Base-by-base conservation (phyloP, 106 monocot species). In the Hemerocallis citrina region DNA sequence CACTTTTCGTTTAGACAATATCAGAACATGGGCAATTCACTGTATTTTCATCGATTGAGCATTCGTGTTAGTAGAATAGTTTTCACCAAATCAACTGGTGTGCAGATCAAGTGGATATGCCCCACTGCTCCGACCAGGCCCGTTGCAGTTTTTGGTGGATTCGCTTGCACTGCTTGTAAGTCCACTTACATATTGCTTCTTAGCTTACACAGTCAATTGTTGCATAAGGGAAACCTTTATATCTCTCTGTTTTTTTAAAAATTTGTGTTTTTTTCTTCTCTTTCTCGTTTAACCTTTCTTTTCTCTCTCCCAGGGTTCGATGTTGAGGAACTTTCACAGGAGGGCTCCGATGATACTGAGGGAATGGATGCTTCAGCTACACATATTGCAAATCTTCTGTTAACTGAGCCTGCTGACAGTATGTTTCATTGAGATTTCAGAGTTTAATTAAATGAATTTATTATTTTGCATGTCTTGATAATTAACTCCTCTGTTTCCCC, bases 71-170 rank as follows among this genome's bases (percentile, higher is more conserved):
- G 30, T 43, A 57, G 35, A 3, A 16, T 61, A 37, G 24, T 28
- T n/a, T 12, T 29, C 61, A 30, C 40, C 33, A 4, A 30, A 15
- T 9, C 11, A 51, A 38, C 45, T 19, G 1, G 0, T 43, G 3
- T 69, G 38, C 83, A 98, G 96, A 80, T 98, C 31, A 98, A 98
- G 56, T 98, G 96, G 96, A 98, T 98, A 55, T 98, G 96, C 65
- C 91, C 96, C 11, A 98, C 96, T 42, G 91, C 96, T 60, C 84
- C 96, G 15, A 84, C 91, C 28, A 55, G 96, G 49, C 81, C 87
- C 40, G 88, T 98, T 3, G 79, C 91, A 16, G 55, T 74, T 62
- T 91, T 98, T 65, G 96, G 96, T 36, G 96, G 91, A 62, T 98
- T 91, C 64, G 77, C 91, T 35, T 88, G 91, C 61, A 77, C 91